Base-by-base conservation (phyloP, 129 eudicot species). In the Artemisia argyi region DNA sequence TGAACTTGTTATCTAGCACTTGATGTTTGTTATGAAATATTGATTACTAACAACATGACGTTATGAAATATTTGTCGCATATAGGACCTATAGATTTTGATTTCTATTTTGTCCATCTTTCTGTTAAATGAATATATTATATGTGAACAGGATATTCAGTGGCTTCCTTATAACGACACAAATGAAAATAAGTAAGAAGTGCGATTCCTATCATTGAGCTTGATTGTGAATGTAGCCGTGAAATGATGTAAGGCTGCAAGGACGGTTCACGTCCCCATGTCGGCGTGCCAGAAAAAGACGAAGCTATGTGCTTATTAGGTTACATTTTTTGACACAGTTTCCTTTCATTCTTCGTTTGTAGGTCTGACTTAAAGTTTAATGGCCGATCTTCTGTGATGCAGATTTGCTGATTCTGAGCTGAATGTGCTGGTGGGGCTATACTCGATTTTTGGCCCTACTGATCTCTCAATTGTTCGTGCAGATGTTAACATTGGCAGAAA, bases 61-160 rank as follows among this genome's bases (percentile, higher is more conserved):
- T 20, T 20, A 65, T 28, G 11, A 51, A 15, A 74, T 64, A 74
- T 49, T n/a, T 28, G 50, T 66, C 2, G 52, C 66, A 22, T 44
- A 22, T 19, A 2, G 3, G 3, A 48, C 3, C 10, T 69, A 16
- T 64, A 19, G 39, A 10, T 53, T 61, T 55, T 10, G 0, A 42
- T 66, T 19, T 28, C 13, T 39, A 22, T 13, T 68, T 1, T 73
- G 9, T 28, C 3, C 10, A 0, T 74, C 3, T 42, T 28, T 65
- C 11, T 20, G 2, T 13, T 0, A 39, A 47, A 7, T 39, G 10
- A 39, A 11, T 13, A 4, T 57, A 69, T 71, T 9, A 6, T 22
- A 56, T 52, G 11, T 76, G 59, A 78, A 67, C 79, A 85, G 89
- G 89, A 85, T 55, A 68, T 81, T 49, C 78, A 66, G 30, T 85